These are phyloP conservation scores for Edaphochlamys debaryana DNA, from an alignment of 139 green algal species.

Conservation along the genomic window DNA sequence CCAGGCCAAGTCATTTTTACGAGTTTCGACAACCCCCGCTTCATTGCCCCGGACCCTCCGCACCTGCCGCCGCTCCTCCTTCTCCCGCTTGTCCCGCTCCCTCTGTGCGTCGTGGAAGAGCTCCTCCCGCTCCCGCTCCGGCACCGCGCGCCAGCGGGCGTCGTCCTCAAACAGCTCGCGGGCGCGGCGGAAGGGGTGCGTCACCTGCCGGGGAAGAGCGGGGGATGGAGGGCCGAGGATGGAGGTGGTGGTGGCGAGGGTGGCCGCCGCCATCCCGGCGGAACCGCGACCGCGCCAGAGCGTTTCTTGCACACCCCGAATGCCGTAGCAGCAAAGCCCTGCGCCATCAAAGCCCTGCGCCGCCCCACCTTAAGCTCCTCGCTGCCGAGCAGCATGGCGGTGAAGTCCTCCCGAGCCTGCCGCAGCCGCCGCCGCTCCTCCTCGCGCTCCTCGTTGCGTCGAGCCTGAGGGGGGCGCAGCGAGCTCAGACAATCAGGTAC, in stretches of 20 bases:
- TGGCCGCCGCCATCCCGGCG: too few relatives aligned
- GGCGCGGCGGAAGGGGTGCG: slow-evolving; percentile 57
- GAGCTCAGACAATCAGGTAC: too few relatives aligned
- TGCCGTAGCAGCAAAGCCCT: too few relatives aligned
- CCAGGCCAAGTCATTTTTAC: too few relatives aligned
- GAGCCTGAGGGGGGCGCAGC: too few relatives aligned
- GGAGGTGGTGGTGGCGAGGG: too few relatives aligned
- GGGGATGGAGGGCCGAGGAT: too few relatives aligned
- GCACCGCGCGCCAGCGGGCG: slow-evolving; percentile 66
- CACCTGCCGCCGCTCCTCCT: slow-evolving; percentile 52
- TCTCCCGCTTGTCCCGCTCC: slow-evolving; percentile 58
- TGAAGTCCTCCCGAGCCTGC: slow-evolving; percentile 76
- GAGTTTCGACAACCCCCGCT: neutral
- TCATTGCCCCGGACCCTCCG: neutral
- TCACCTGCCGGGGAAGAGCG: slow-evolving; percentile 13
- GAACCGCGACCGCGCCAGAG: too few relatives aligned
- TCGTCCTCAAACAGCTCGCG: slow-evolving; percentile 69
- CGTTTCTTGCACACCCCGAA: too few relatives aligned
- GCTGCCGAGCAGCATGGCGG: slow-evolving; percentile 53
- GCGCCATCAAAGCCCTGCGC: too few relatives aligned
- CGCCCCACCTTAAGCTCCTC: slow-evolving; percentile 49
- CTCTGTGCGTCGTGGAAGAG: slow-evolving; percentile 61
- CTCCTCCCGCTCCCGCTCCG: slow-evolving; percentile 60
- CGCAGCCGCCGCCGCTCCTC: slow-evolving; percentile 71
- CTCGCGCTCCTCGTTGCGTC: slow-evolving; percentile 81